Conservation (phyloP, 2,329 filamentous ascomycete genomes). For the Sclerotinia glacialis region DNA sequence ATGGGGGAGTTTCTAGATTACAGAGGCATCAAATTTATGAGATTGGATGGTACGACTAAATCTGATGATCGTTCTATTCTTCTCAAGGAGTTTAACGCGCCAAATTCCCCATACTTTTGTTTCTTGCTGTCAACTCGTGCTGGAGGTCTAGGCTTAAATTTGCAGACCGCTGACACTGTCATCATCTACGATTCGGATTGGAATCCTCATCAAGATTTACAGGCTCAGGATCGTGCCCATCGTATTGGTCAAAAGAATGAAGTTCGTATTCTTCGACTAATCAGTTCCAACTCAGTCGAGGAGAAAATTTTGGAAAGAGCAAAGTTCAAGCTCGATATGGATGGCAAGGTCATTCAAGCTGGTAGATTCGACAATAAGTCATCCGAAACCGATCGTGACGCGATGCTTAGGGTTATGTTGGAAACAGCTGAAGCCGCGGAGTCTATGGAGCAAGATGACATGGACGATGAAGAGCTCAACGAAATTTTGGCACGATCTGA, state of each 20-base stretch:
- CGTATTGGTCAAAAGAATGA: conserved; percentile 99
- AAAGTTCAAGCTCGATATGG: conserved; percentile 98
- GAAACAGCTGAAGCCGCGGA: conserved; percentile 75
- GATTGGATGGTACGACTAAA: conserved; percentile 94
- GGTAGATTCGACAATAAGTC: conserved; percentile 99
- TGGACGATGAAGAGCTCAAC: conserved; percentile 98
- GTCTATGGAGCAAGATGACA: conserved; percentile 80
- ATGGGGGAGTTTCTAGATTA: conserved; percentile 97
- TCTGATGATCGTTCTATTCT: conserved; percentile 94
- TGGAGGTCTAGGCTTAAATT: conserved; percentile 92
- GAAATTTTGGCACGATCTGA: conserved; percentile 89
- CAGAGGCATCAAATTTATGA: conserved; percentile 79
- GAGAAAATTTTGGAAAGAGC: conserved; percentile 98
- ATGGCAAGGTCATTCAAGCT: conserved; percentile 98
- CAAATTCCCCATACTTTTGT: conserved; percentile 90
- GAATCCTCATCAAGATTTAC: conserved; percentile 99
- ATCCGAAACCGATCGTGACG: conserved; percentile 95
- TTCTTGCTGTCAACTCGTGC: conserved; percentile 98
- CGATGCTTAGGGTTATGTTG: conserved; percentile 88
- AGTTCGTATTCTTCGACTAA: conserved; percentile 90
- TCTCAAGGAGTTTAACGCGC: conserved; percentile 83
- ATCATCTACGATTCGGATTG: conserved; percentile 99
- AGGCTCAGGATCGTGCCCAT: conserved; percentile 98
- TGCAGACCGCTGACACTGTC: conserved; percentile 97
- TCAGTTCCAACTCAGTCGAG: conserved; percentile 95